A percentile compares a stretch with the other conserved stretches of the same genome.
Evolutionary conservation across 495 filamentous ascomycete species (phyloP).

Genomic region (Hypoxylon trugodes): DNA sequence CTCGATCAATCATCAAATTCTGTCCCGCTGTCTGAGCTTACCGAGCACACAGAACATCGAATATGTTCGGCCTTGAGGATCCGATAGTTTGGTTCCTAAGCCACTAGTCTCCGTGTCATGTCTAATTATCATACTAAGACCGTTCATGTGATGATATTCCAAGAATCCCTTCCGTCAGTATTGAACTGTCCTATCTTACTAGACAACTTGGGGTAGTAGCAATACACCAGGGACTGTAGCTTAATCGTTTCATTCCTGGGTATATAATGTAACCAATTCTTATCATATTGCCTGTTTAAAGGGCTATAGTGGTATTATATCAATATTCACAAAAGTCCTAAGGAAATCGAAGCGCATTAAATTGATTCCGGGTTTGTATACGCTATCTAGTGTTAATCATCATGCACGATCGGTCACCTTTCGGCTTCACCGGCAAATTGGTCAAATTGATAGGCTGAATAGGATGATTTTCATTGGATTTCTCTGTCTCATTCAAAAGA

Average conservation of each 20-base stretch:
- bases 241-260: too few relatives aligned
- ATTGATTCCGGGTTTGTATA: slow-evolving; percentile 4
- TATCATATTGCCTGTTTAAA: slow-evolving; percentile 5
- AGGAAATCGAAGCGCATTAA: slow-evolving; percentile 8
- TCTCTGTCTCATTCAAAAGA: not conserved
- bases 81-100: slow-evolving; percentile 22
- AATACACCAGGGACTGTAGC: too few relatives aligned
- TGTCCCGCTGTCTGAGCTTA: not conserved
- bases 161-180: too few relatives aligned
- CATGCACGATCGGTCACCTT: slow-evolving; percentile 11
- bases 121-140: not conserved
- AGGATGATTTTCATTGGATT: slow-evolving; percentile 9
- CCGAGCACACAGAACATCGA: not conserved
- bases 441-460: not conserved
- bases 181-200: too few relatives aligned
- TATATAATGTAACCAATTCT: not conserved
- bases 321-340: not conserved
- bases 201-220: too few relatives aligned
- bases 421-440: not conserved
- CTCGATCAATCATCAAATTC: not conserved
- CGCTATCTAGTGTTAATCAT: slow-evolving; percentile 5
- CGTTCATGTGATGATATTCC: not conserved
- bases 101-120: not conserved
- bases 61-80: slow-evolving; percentile 3
- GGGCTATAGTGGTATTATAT: not conserved